phyloP scores from a whole-genome alignment of 2,329 filamentous ascomycete species.

The Cladosporium phlei region DNA sequence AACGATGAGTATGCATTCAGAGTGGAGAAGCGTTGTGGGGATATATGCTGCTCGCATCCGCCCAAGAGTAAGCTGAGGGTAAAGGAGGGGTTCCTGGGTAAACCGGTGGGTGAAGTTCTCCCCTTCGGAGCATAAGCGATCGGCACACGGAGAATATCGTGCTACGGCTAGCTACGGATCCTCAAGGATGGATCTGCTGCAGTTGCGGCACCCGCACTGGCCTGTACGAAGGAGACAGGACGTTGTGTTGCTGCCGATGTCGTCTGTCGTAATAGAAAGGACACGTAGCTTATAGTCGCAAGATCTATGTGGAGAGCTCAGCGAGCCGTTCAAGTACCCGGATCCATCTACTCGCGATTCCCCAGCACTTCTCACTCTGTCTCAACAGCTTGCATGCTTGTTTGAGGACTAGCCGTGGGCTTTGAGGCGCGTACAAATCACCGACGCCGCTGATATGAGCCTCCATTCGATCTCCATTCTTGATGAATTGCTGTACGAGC shows the following conservation, averaged over 20 bases:
- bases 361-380: neutral
- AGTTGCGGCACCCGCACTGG: too few relatives aligned
- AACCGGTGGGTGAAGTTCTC: neutral
- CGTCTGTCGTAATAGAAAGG: too few relatives aligned
- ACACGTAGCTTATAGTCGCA: too few relatives aligned
- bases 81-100: neutral
- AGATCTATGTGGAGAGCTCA: neutral
- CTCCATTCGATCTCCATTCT: conserved; percentile 46
- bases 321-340: conserved; percentile 1
- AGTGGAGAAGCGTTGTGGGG: neutral
- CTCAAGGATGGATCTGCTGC: too few relatives aligned
- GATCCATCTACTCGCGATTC: neutral
- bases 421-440: conserved; percentile 38
- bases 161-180: neutral
- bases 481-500: conserved; percentile 53
- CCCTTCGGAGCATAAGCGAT: neutral
- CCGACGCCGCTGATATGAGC: conserved; percentile 51
- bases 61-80: neutral
- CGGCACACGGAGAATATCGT: neutral
- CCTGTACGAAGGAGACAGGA: too few relatives aligned
- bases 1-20: neutral
- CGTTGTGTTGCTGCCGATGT: too few relatives aligned
- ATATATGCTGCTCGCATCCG: neutral
- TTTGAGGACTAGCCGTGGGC: neutral
- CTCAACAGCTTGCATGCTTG: conserved; percentile 1